A percentile compares a stretch with the other conserved stretches of the same genome.
These are phyloP conservation scores for Phytopythium chamaehyphon DNA, from an alignment of 352 stramenopile species.

Conservation along the genomic window DNA sequence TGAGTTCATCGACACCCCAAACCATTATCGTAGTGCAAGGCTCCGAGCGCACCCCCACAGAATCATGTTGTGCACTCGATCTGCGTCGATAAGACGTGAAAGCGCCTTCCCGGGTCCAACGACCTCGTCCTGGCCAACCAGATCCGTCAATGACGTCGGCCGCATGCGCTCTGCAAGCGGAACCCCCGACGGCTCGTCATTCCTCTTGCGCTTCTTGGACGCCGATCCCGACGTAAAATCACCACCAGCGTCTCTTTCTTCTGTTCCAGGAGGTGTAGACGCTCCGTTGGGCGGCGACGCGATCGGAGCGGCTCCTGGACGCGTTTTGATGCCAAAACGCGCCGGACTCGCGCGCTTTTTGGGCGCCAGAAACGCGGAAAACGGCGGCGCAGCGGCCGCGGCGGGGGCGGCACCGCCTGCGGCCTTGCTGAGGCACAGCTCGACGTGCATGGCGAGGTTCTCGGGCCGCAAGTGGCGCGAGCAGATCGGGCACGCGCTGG, in stretches of 20 bases:
- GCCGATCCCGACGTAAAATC: background rate
- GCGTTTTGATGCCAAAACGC: background rate
- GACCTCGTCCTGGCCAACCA: conserved; percentile 71
- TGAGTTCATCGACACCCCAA: background rate
- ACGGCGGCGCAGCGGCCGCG: conserved; percentile 9
- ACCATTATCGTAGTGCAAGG: background rate
- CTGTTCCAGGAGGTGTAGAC: background rate
- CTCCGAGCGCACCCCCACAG: conserved; percentile 54
- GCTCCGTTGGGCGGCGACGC: background rate
- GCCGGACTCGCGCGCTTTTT: background rate
- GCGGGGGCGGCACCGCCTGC: conserved; percentile 11
- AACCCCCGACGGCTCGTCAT: conserved; percentile 18
- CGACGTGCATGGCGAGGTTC: conserved; percentile 73
- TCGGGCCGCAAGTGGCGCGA: conserved; percentile 67
- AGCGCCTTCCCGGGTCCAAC: conserved; percentile 58
- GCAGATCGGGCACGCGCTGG: conserved; percentile 66
- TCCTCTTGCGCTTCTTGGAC: conserved; percentile 53
- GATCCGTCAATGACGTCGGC: conserved; percentile 47
- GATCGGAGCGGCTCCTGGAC: background rate
- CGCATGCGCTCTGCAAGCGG: conserved; percentile 79
- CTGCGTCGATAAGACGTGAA: conserved; percentile 49
- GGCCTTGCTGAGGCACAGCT: conserved; percentile 39
- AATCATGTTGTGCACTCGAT: conserved; percentile 84
- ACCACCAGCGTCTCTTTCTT: too few species aligned
- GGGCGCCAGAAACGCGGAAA: conserved; percentile 3